Conservation (phyloP, 2,329 filamentous ascomycete genomes). For the Grosmannia clavigera region DNA sequence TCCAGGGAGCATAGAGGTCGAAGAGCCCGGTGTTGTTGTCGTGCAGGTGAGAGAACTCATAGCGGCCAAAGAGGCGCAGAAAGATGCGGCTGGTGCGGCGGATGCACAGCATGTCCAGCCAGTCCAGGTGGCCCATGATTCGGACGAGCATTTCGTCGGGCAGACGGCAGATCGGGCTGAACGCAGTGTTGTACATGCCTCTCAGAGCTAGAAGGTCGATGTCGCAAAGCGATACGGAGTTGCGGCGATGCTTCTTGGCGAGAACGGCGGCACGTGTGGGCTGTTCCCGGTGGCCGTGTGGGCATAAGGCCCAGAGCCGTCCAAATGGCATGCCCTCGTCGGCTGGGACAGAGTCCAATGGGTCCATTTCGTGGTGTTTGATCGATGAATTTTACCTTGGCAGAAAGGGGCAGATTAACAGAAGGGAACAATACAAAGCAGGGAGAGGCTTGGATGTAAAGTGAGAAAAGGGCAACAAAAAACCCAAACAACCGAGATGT, state of each 20-base stretch:
- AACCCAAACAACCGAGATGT: no score
- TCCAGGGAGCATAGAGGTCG: neutral
- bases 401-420: no score
- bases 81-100: constrained; percentile 1
- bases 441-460: no score
- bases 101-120: neutral
- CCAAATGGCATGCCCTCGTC: neutral
- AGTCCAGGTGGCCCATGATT: constrained; percentile 1
- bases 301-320: constrained; percentile 2
- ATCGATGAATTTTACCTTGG: no score
- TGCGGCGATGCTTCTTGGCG: neutral
- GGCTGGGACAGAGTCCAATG: neutral
- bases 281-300: neutral
- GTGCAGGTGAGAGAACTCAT: neutral
- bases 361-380: neutral
- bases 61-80: neutral
- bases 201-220: neutral
- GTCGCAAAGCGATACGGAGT: neutral
- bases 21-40: neutral
- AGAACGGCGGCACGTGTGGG: neutral
- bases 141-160: constrained; percentile 1
- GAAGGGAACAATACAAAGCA: no score
- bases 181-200: neutral
- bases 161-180: constrained; percentile 3
- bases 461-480: no score